Evolutionary conservation across 2,329 filamentous ascomycete species (phyloP), one percentile per base, ranked within the genome.

Genomic region (Penicillium sp.): DNA sequence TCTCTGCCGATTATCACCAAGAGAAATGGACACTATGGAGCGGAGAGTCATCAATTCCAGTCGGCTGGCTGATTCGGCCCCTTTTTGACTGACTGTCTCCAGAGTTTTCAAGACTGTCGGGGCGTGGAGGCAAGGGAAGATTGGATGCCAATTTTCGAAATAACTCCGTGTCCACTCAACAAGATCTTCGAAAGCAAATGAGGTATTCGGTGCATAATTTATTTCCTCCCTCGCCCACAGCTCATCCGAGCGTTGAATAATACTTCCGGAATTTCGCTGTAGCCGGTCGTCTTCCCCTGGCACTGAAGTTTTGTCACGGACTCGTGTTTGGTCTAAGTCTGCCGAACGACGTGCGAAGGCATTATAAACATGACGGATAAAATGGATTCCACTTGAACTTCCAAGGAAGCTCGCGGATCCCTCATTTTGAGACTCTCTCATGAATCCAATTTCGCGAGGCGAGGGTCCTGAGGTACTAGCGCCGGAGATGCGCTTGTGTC

Each of bases 341-440:
- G 63, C 63, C 15, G 63, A 63, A 32, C 64, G 60, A 43, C 65
- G 66, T 2, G 72, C 64, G 28, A 81, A 69, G 1, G 76, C 71
- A 29, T 73, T 64, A 37, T 79, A 78, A 2, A 81, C 78, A 19
- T 75, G 74, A 6, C 76, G 72, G 31, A 81, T 76, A 56, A 81
- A 81, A 57, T 79, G 73, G n/a, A 81, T 80, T 1, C 78, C 78
- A 52, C 77, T 80, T 15, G 75, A 75, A 44, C 77, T 80, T 4
- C 78, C 78, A 4, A 81, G 72, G 48, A 81, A 81, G 0, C 74
- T 76, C 13, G 77, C 73, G 3, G 72, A 72, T 21, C 71, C 74
- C 28, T 72, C 68, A 26, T 70, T 70, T 15, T 69, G 70, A 26
- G 71, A 66, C 54, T 75, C 73, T 51, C 77, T 71, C 76, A 80